Base-by-base conservation (phyloP, 306 rosid species). In the Pueraria montana region DNA sequence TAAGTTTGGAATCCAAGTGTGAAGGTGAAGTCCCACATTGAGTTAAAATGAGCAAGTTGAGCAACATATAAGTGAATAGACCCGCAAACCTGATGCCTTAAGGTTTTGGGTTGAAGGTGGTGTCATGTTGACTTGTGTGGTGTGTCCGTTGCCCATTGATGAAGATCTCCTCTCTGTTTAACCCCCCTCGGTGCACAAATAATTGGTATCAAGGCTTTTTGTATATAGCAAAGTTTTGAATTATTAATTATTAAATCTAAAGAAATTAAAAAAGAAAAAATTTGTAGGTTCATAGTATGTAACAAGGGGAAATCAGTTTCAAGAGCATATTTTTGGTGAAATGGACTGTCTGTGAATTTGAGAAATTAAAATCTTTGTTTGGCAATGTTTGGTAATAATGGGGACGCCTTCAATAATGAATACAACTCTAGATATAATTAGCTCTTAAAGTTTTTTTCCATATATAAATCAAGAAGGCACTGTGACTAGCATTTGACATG, bases 161-260 rank as follows among this genome's bases (percentile, higher is more conserved):
- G n/a, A n/a, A n/a, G n/a, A 50, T 56, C 30, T 43, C 56, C 20
- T 17, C 34, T 66, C 69, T 69, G 14, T 77, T 58, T 56, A 50
- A 27, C 27, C 4, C 34, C 3, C 9, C 23, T 26, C 69, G n/a
- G n/a, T n/a, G n/a, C n/a, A n/a, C n/a, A n/a, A n/a, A n/a, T n/a
- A n/a, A n/a, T n/a, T n/a, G n/a, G n/a, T n/a, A n/a, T n/a, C n/a
- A n/a, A n/a, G n/a, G n/a, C n/a, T n/a, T n/a, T n/a, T n/a, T n/a
- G 20, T 42, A 7, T 67, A 16, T 0, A 20, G 7, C 1, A 8
- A 23, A n/a, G 13, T 59, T 59, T 5, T 24, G 50, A 27, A 42
- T 42, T 42, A 42, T 1, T 42, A 72, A 20, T n/a, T n/a, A n/a
- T n/a, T n/a, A 16, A 56, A 27, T 36, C 26, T 21, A 6, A 8